Evolutionary conservation across 169 alveolate species (phyloP).

Genomic region (Besnoitia besnoiti): DNA sequence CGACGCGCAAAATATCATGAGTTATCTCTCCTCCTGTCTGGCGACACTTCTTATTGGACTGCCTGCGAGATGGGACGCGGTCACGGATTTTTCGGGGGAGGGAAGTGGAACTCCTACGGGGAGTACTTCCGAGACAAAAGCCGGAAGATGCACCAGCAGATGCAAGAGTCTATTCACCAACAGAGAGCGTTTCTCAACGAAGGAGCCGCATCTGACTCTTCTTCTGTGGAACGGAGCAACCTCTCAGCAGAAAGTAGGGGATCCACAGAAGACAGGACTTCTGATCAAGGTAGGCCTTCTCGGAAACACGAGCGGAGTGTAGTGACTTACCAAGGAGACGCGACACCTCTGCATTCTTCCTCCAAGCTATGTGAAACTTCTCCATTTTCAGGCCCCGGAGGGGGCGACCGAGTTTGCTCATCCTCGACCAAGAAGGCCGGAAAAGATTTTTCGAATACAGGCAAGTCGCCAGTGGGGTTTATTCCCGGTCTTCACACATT

Average conservation of each 20-base stretch:
- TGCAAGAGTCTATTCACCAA: slow-evolving; percentile 26
- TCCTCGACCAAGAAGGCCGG: not conserved
- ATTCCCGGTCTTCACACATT: not conserved
- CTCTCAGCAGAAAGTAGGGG: too few species aligned
- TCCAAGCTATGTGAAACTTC: too few species aligned
- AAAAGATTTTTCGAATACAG: not conserved
- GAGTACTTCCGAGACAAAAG: slow-evolving; percentile 33
- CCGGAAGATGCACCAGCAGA: slow-evolving; percentile 37
- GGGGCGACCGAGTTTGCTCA: too few species aligned
- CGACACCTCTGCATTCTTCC: too few species aligned
- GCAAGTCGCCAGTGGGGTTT: not conserved
- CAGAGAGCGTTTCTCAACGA: not conserved
- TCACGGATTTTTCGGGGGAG: slow-evolving; percentile 39
- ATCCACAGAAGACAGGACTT: too few species aligned
- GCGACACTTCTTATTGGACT: too few species aligned
- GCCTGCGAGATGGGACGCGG: not conserved
- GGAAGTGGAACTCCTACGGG: slow-evolving; percentile 44
- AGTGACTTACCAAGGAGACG: too few species aligned
- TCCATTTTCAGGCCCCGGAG: too few species aligned
- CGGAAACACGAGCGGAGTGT: too few species aligned
- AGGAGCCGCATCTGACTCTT: not conserved
- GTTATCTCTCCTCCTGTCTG: too few species aligned
- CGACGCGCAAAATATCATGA: too few species aligned
- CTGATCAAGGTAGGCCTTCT: too few species aligned
- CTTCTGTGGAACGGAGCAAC: not conserved